These are phyloP conservation scores for Solanum tarapatanum DNA, from an alignment of 257 asterid genomes.

Conservation along the genomic window DNA sequence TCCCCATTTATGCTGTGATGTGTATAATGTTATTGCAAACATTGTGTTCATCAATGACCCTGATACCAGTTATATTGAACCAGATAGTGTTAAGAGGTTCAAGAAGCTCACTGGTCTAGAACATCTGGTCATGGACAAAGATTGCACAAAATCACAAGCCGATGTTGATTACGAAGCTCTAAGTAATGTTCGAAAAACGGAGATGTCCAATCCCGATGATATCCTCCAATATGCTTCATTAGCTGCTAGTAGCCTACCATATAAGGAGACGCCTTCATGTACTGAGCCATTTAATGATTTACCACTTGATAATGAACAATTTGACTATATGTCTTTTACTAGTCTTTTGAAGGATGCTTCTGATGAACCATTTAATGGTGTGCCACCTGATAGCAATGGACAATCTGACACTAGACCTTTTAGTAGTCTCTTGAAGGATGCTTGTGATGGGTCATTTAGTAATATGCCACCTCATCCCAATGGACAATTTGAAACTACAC, in stretches of 20 bases:
- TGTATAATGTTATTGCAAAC: conserved; percentile 22
- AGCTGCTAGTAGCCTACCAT: background rate
- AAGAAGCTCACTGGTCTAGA: conserved; percentile 44
- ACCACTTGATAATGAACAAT: background rate
- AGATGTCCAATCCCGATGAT: background rate
- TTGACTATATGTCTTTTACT: background rate
- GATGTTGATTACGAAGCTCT: conserved; percentile 6
- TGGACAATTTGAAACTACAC: background rate
- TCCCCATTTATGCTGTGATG: conserved; percentile 15
- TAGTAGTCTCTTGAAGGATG: background rate
- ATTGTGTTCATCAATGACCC: conserved; percentile 42
- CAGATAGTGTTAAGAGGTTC: conserved; percentile 31
- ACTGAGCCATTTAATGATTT: background rate
- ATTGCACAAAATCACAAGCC: conserved; percentile 9
- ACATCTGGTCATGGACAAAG: conserved; percentile 26
- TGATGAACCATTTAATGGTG: conserved; percentile 1
- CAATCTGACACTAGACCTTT: background rate
- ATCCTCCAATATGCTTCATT: background rate
- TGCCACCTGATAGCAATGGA: background rate
- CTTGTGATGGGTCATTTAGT: background rate
- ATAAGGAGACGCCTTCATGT: background rate
- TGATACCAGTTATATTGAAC: conserved; percentile 14
- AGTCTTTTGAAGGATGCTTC: background rate
- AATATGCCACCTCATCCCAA: background rate
- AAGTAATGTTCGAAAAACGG: conserved; percentile 1